These are phyloP conservation scores for Fusarium sp. DNA, from an alignment of 2,329 filamentous ascomycete genomes.

Conservation along the genomic window DNA sequence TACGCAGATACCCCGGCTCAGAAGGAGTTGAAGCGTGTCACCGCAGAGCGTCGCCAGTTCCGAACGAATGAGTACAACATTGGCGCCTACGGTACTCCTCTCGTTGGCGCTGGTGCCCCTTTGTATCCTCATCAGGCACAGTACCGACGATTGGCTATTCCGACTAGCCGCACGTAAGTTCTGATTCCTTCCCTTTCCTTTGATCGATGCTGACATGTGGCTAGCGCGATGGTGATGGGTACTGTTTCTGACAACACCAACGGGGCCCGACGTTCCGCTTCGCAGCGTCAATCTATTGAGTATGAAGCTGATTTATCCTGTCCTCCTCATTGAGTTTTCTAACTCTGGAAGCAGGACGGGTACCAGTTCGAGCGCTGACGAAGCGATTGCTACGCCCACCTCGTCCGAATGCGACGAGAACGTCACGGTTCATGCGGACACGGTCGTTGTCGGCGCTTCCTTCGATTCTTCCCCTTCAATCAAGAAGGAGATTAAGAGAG, in stretches of 20 bases:
- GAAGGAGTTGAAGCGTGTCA: conserved; percentile 96
- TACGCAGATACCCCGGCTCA: conserved; percentile 97
- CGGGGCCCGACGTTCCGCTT: conserved; percentile 44
- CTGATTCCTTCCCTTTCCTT: neutral
- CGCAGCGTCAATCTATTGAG: conserved; percentile 49
- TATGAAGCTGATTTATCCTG: conserved; percentile 44
- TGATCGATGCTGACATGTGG: conserved; percentile 9
- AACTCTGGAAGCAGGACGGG: conserved; percentile 50
- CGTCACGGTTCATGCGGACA: conserved; percentile 63
- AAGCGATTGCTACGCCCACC: conserved; percentile 51
- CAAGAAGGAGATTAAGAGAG: conserved; percentile 53
- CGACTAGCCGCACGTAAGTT: conserved; percentile 46
- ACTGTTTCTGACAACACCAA: conserved; percentile 27
- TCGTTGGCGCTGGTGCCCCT: conserved; percentile 62
- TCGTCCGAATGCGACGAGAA: conserved; percentile 63
- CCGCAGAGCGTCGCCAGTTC: conserved; percentile 93
- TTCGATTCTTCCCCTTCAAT: conserved; percentile 57
- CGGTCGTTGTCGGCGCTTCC: conserved; percentile 56
- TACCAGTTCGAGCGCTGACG: conserved; percentile 53
- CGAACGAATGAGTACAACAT: conserved; percentile 95
- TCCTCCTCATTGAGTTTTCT: conserved; percentile 44
- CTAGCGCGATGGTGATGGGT: conserved; percentile 15
- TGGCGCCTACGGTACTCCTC: conserved; percentile 70
- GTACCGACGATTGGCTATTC: conserved; percentile 47
- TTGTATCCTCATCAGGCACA: conserved; percentile 51